A percentile compares a stretch with the other conserved stretches of the same genome.
phyloP scores from a whole-genome alignment of 768 basidiomycete species.

The Pluteus cervinus region DNA sequence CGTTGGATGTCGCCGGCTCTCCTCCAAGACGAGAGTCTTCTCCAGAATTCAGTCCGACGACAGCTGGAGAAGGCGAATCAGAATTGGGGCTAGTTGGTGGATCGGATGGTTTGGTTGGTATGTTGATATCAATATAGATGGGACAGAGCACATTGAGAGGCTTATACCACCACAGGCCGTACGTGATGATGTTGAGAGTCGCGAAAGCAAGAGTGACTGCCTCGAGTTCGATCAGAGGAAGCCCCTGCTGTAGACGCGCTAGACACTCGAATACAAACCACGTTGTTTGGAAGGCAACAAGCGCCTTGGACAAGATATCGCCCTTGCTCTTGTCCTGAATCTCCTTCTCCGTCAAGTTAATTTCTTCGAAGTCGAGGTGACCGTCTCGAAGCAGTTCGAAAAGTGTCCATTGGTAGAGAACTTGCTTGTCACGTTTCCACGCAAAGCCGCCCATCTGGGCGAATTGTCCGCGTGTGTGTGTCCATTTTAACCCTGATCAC shows the following conservation, averaged over 20 bases:
- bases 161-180: slow-evolving; percentile 28
- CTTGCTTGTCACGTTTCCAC: neutral
- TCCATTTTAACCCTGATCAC: no score
- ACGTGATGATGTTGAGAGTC: slow-evolving; percentile 18
- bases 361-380: no score
- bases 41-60: no score
- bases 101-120: no score
- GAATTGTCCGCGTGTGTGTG: slow-evolving; percentile 18
- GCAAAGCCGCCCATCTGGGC: slow-evolving; percentile 25
- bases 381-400: no score
- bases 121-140: no score
- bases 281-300: slow-evolving; percentile 22
- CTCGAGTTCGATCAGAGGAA: slow-evolving; percentile 26
- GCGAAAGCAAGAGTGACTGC: slow-evolving; percentile 24
- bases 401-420: no score
- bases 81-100: no score
- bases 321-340: slow-evolving; percentile 27
- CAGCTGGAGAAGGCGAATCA: no score
- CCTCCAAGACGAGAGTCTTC: no score
- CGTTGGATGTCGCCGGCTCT: no score
- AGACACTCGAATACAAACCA: slow-evolving; percentile 26
- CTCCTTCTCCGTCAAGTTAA: slow-evolving; percentile 11
- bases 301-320: slow-evolving; percentile 20
- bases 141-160: slow-evolving; percentile 18
- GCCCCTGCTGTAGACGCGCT: slow-evolving; percentile 12